Evolutionary conservation across 192 early-diverging fungal genomes (phyloP).

Genomic region (Coemansia sp.): DNA sequence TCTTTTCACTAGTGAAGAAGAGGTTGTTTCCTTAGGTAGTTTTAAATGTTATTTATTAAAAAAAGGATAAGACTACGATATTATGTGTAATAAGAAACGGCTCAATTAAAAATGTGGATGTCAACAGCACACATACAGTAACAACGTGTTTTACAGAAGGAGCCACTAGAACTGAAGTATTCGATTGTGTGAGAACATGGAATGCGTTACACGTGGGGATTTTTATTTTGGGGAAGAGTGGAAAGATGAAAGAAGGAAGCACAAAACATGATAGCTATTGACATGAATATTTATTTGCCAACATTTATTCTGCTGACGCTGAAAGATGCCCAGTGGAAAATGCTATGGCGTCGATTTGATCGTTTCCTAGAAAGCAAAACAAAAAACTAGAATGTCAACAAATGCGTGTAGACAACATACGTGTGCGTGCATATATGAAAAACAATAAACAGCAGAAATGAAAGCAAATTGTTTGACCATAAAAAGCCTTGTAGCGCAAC

Average conservation of each 20-base stretch:
- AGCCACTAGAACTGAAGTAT: background rate
- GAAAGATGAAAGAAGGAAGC: too few species aligned
- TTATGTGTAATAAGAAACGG: background rate
- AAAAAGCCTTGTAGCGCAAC: background rate
- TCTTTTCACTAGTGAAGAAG: too few species aligned
- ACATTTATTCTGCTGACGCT: too few species aligned
- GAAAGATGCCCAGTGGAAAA: background rate
- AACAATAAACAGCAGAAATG: background rate
- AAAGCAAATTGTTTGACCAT: background rate
- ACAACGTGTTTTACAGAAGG: too few species aligned
- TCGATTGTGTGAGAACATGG: too few species aligned
- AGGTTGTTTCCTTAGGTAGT: too few species aligned
- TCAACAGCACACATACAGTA: too few species aligned
- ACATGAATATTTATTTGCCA: too few species aligned
- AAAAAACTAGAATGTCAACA: background rate
- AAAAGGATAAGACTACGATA: background rate
- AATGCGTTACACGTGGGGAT: too few species aligned
- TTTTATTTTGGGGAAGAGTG: too few species aligned
- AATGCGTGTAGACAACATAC: background rate
- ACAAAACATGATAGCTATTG: too few species aligned
- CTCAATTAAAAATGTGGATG: background rate
- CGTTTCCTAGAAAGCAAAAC: too few species aligned
- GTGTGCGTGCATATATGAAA: background rate
- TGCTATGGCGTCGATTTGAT: background rate
- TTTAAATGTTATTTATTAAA: background rate